phyloP scores from a whole-genome alignment of 73 alveolate genomes.

The Loxodes magnus region DNA sequence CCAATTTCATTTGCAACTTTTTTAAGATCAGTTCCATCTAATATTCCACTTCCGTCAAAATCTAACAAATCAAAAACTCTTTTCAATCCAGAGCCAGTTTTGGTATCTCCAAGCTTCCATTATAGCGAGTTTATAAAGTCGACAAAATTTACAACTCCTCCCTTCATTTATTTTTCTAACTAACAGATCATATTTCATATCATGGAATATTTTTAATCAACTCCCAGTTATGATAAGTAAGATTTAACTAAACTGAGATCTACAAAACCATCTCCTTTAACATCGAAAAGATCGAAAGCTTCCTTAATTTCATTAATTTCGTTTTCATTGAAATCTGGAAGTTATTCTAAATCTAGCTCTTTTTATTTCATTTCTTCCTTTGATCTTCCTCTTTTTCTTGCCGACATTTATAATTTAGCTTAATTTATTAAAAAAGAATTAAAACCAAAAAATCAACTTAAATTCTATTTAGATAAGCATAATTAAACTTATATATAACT shows the following conservation, averaged over 20 bases:
- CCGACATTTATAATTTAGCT: too few species aligned
- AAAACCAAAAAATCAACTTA: too few species aligned
- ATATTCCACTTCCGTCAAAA: slow-evolving; percentile 36
- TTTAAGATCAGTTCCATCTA: slow-evolving; percentile 31
- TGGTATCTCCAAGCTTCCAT: slow-evolving; percentile 20
- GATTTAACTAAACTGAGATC: slow-evolving; percentile 19
- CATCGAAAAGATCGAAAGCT: slow-evolving; percentile 31
- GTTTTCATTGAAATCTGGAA: slow-evolving; percentile 46
- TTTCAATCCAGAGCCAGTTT: slow-evolving; percentile 26
- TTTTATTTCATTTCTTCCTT: too few species aligned
- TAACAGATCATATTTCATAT: slow-evolving; percentile 19
- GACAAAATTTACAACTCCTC: slow-evolving; percentile 42
- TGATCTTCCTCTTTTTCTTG: too few species aligned
- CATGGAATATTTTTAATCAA: slow-evolving; percentile 19
- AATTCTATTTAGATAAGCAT: too few species aligned
- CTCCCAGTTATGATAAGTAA: slow-evolving; percentile 22
- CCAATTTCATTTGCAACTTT: slow-evolving; percentile 37
- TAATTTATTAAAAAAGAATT: too few species aligned
- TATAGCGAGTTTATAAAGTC: slow-evolving; percentile 43
- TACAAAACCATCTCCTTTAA: slow-evolving; percentile 11
- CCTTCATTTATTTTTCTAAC: slow-evolving; percentile 21
- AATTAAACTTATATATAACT: too few species aligned
- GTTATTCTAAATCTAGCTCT: slow-evolving; percentile 1
- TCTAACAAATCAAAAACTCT: slow-evolving; percentile 34
- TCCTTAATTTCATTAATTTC: slow-evolving; percentile 43